These are phyloP conservation scores for Aspergillus nomiae DNA, from an alignment of 2,329 filamentous ascomycete genomes.

Conservation along the genomic window DNA sequence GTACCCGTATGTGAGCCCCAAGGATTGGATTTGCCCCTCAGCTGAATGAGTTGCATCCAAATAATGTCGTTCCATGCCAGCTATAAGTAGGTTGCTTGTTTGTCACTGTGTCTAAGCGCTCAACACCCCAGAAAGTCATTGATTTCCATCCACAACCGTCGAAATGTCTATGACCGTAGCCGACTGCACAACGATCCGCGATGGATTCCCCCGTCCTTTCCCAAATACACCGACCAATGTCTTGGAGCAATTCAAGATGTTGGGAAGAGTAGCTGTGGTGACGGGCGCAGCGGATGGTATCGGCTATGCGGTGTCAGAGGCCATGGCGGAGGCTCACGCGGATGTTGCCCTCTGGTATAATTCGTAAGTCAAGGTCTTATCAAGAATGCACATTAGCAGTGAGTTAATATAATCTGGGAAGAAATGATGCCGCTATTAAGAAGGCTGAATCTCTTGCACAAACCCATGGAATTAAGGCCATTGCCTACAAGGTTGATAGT, in stretches of 20 bases:
- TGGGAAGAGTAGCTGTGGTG: conserved; percentile 42
- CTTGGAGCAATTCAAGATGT: conserved; percentile 48
- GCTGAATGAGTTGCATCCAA: too few species aligned
- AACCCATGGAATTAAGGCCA: conserved; percentile 40
- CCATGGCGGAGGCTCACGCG: conserved; percentile 50
- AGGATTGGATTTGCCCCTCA: too few species aligned
- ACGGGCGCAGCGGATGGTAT: conserved; percentile 52
- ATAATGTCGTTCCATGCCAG: too few species aligned
- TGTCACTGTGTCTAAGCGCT: too few species aligned
- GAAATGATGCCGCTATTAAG: conserved; percentile 39
- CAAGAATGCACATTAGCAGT: not conserved
- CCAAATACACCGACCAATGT: conserved; percentile 47
- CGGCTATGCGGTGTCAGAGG: conserved; percentile 48
- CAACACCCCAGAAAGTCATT: not conserved
- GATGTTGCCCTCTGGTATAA: conserved; percentile 48
- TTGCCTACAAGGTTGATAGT: conserved; percentile 49
- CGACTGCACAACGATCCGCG: conserved; percentile 32
- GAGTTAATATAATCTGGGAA: conserved; percentile 7
- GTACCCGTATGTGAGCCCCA: too few species aligned
- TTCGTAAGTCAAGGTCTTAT: conserved; percentile 25
- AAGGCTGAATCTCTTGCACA: conserved; percentile 38
- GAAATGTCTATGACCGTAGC: conserved; percentile 44
- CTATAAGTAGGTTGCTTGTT: too few species aligned
- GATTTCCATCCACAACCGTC: not conserved
- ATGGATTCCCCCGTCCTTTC: conserved; percentile 43